Evolutionary conservation across 2,329 filamentous ascomycete genomes (phyloP).

Genomic region (Verticillium nonalfalfae): DNA sequence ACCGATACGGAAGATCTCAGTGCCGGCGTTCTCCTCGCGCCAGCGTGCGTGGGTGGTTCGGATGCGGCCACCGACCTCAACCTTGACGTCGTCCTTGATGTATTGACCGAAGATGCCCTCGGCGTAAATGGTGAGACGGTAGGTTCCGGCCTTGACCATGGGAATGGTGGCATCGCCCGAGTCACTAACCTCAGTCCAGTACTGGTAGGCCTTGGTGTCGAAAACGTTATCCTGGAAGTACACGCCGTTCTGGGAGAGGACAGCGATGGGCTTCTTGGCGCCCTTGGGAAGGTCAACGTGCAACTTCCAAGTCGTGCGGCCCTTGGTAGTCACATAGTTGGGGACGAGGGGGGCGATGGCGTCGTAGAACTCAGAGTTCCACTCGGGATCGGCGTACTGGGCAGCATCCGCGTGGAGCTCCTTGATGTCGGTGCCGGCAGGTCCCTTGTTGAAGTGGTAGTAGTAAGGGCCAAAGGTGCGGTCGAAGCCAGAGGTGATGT

Average conservation of each 20-base stretch:
- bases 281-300: constrained; percentile 43
- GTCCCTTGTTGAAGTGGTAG: constrained; percentile 53
- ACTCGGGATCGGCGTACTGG: constrained; percentile 40
- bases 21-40: constrained; percentile 48
- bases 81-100: constrained; percentile 38
- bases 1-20: constrained; percentile 56
- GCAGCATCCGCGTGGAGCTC: constrained; percentile 47
- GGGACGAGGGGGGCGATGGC: constrained; percentile 52
- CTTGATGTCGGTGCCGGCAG: constrained; percentile 34
- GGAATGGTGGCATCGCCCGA: constrained; percentile 40
- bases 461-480: constrained; percentile 56
- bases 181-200: constrained; percentile 43
- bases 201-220: constrained; percentile 44
- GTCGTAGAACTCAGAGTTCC: constrained; percentile 58
- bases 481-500: constrained; percentile 56
- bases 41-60: constrained; percentile 36
- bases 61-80: constrained; percentile 29
- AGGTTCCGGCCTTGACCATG: constrained; percentile 47
- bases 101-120: constrained; percentile 56
- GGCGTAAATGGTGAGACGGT: constrained; percentile 57
- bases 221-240: constrained; percentile 53
- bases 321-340: constrained; percentile 48
- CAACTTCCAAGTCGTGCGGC: constrained; percentile 43
- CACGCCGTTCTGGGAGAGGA: constrained; percentile 41
- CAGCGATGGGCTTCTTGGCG: constrained; percentile 41